A percentile compares a stretch with the other conserved stretches of the same genome.
phyloP scores from a whole-genome alignment of 345 rosid species.

The Bruguiera sexangula region DNA sequence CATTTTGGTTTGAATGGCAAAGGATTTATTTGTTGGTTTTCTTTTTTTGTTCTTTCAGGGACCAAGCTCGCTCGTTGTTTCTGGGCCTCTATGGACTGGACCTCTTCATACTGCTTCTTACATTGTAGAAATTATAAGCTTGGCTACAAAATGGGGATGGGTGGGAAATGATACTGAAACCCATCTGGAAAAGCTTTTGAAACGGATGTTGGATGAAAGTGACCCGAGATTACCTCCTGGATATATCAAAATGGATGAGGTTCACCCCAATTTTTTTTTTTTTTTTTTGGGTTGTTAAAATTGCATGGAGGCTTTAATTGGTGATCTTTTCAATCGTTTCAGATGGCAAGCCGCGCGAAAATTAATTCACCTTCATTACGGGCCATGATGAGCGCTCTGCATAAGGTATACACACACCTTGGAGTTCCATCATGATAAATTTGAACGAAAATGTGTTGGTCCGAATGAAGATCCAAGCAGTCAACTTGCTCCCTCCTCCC shows the following conservation, averaged over 20 bases:
- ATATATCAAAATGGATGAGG: slow-evolving; percentile 84
- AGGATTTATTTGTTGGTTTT: background rate
- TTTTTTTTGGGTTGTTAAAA: background rate
- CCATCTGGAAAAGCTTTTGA: slow-evolving; percentile 67
- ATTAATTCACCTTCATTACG: slow-evolving; percentile 65
- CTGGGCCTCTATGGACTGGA: slow-evolving; percentile 87
- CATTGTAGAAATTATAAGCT: slow-evolving; percentile 53
- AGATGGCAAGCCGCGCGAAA: slow-evolving; percentile 85
- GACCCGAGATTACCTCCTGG: slow-evolving; percentile 80
- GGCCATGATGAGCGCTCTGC: slow-evolving; percentile 51
- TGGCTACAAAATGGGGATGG: slow-evolving; percentile 82
- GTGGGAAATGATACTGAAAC: slow-evolving; percentile 44
- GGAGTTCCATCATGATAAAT: no score
- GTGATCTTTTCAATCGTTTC: slow-evolving; percentile 7
- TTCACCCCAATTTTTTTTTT: slow-evolving; percentile 4
- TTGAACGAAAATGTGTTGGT: no score
- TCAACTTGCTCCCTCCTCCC: no score
- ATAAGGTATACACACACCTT: slow-evolving; percentile 35
- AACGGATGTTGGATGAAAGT: slow-evolving; percentile 70
- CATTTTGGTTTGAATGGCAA: no score
- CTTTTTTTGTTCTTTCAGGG: slow-evolving; percentile 24
- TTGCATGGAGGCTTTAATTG: background rate
- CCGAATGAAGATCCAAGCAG: no score
- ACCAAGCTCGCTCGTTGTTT: slow-evolving; percentile 45
- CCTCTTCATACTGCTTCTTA: slow-evolving; percentile 68